phyloP scores from a whole-genome alignment of 768 basidiomycete genomes.

The Phylloporus arenicola region DNA sequence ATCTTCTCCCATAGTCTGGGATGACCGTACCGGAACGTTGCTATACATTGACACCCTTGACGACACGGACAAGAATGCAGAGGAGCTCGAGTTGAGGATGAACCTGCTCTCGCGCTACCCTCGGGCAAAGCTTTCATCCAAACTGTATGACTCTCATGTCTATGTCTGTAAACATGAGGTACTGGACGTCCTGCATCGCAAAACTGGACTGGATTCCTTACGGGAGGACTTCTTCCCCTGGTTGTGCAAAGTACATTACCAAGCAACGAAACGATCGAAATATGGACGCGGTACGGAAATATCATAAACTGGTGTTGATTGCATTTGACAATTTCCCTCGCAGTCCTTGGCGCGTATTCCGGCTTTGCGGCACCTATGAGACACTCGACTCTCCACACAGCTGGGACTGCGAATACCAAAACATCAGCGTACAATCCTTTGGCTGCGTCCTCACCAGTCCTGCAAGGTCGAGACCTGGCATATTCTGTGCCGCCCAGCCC shows the following conservation, averaged over 20 bases:
- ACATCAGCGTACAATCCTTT: slow-evolving; percentile 2
- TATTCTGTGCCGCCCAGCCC: slow-evolving; percentile 45
- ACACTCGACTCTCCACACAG: slow-evolving; percentile 51
- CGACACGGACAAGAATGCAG: slow-evolving; percentile 57
- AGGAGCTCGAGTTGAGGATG: slow-evolving; percentile 74
- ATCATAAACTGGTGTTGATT: not conserved
- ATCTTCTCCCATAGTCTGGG: slow-evolving; percentile 58
- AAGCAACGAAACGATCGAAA: slow-evolving; percentile 50
- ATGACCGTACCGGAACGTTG: slow-evolving; percentile 58
- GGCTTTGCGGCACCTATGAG: slow-evolving; percentile 35
- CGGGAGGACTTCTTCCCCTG: slow-evolving; percentile 90
- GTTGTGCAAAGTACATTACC: slow-evolving; percentile 84
- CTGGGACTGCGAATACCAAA: slow-evolving; percentile 16
- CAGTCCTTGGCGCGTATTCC: slow-evolving; percentile 45
- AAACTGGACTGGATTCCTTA: slow-evolving; percentile 71
- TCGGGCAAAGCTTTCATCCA: slow-evolving; percentile 58
- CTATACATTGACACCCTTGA: slow-evolving; percentile 70
- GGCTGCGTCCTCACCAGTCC: slow-evolving; percentile 16
- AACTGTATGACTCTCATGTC: slow-evolving; percentile 81
- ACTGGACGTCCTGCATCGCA: slow-evolving; percentile 64
- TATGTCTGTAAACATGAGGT: slow-evolving; percentile 79
- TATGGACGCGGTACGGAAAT: slow-evolving; percentile 48
- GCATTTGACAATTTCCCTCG: not conserved
- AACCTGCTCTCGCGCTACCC: slow-evolving; percentile 75
- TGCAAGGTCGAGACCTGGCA: slow-evolving; percentile 25